Conservation (phyloP, 768 basidiomycete genomes). For the Trichaptum fuscoviolaceum region DNA sequence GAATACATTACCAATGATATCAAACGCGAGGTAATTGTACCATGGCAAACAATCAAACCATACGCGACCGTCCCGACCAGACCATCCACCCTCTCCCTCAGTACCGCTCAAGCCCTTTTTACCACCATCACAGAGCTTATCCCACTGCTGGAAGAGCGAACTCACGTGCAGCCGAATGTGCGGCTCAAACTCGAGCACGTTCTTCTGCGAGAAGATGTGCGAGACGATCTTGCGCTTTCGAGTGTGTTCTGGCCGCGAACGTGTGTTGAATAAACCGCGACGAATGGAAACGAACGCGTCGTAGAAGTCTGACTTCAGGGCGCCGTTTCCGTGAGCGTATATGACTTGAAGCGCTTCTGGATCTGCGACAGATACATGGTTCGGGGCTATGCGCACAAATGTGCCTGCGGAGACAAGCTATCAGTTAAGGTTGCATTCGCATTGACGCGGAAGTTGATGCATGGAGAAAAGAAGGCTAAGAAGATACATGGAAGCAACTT, state of each 20-base stretch:
- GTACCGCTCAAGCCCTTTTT: constrained; percentile 48
- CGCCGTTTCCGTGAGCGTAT: constrained; percentile 83
- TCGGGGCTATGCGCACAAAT: constrained; percentile 67
- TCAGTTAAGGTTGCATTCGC: neutral
- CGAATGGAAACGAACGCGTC: constrained; percentile 69
- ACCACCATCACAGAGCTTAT: constrained; percentile 54
- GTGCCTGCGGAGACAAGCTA: constrained; percentile 35
- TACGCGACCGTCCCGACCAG: constrained; percentile 53
- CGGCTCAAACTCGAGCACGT: constrained; percentile 80
- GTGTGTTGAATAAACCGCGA: constrained; percentile 73
- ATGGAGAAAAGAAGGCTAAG: too few relatives aligned
- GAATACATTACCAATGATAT: constrained; percentile 56
- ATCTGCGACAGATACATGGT: constrained; percentile 72
- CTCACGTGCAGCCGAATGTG: constrained; percentile 59
- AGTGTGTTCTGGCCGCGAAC: constrained; percentile 71
- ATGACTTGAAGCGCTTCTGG: constrained; percentile 70
- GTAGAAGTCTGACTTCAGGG: constrained; percentile 74
- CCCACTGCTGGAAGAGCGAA: constrained; percentile 68
- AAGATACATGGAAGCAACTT: neutral
- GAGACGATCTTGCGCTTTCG: constrained; percentile 91
- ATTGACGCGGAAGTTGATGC: neutral
- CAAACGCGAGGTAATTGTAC: constrained; percentile 64
- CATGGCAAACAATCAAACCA: constrained; percentile 75
- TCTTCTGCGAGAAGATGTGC: constrained; percentile 81
- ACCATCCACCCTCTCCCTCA: constrained; percentile 61